Base-by-base conservation (phyloP, 345 rosid species). In the Bretschneidera sinensis region DNA sequence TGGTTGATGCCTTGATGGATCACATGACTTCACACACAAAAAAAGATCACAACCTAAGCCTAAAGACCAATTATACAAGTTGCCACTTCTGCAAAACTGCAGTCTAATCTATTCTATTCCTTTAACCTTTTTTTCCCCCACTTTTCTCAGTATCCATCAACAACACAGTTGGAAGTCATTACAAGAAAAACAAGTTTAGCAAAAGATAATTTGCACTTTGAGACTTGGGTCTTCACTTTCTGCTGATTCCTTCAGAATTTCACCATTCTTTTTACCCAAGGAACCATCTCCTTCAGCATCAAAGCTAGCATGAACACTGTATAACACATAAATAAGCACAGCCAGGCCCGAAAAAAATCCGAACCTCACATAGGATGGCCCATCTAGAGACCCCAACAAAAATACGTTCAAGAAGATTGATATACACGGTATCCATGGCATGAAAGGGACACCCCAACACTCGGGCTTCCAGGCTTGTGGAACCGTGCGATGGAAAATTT, bases 241-340 rank as follows among this genome's bases (percentile, higher is more conserved):
- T 16, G 65, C 68, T 34, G 78, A 64, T 68, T 76, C 91, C 67
- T 63, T 71, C 24, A 45, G 21, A 43, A 64, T 64, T 22, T 75
- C 87, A 2, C 64, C 76, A 54, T 73, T 71, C 78, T 83, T 75
- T 54, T 59, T 68, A 62, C 71, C 65, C 4, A 78, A 55, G 20
- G 65, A 77, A 33, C 81, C 79, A 14, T 77, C 71, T 10, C 57
- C 81, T 73, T 85, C 87, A 9, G 91, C 96, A 73, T 92, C 97
- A 72, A 66, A 76, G 74, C 98, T 92, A 2, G 97, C 89, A 76
- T 92, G 98, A 34, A 92, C 96, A 51, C 98, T 81, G 72, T 92
- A 89, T 0, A 92, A 67, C 16, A 92, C 71, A 60, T 92, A 92
- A 2, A 87, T 78, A 10, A 92, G 65, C 57, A 79, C 82, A 0